Percentiles rank a stretch among this genome's conserved stretches.
These are phyloP conservation scores for Aureobasidium namibiae DNA, from an alignment of 2,329 filamentous ascomycete genomes.

Conservation along the genomic window DNA sequence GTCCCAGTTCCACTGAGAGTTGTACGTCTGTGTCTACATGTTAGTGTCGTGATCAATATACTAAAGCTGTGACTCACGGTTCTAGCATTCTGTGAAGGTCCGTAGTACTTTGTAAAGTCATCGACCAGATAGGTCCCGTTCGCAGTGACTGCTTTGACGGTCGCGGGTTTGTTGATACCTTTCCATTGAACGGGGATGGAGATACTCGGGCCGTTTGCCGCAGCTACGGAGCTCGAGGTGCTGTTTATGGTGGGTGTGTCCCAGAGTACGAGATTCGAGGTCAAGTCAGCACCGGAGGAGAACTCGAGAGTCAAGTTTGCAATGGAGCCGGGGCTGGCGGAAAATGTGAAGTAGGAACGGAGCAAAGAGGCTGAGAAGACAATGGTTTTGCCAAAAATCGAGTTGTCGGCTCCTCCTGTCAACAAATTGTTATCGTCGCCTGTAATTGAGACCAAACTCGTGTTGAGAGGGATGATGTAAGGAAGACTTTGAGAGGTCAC, in stretches of 20 bases:
- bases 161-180: conserved; percentile 42
- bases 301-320: conserved; percentile 47
- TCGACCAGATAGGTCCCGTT: conserved; percentile 47
- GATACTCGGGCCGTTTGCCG: conserved; percentile 33
- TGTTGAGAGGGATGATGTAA: conserved; percentile 34
- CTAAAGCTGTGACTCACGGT: conserved; percentile 10
- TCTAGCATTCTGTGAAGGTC: conserved; percentile 41
- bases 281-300: conserved; percentile 40
- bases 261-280: conserved; percentile 47
- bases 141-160: conserved; percentile 42
- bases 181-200: conserved; percentile 45
- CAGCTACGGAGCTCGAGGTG: conserved; percentile 25
- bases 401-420: conserved; percentile 39
- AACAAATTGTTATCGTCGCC: conserved; percentile 44
- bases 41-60: neutral
- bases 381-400: conserved; percentile 36
- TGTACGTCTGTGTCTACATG: conserved; percentile 34
- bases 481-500: conserved; percentile 38
- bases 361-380: conserved; percentile 43
- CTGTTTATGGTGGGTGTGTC: conserved; percentile 34
- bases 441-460: neutral
- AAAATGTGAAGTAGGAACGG: conserved; percentile 34
- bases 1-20: conserved; percentile 46
- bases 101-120: conserved; percentile 48
- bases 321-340: conserved; percentile 37